These are phyloP conservation scores for Nemania sp. DNA, from an alignment of 2,329 filamentous ascomycete species.

Conservation along the genomic window DNA sequence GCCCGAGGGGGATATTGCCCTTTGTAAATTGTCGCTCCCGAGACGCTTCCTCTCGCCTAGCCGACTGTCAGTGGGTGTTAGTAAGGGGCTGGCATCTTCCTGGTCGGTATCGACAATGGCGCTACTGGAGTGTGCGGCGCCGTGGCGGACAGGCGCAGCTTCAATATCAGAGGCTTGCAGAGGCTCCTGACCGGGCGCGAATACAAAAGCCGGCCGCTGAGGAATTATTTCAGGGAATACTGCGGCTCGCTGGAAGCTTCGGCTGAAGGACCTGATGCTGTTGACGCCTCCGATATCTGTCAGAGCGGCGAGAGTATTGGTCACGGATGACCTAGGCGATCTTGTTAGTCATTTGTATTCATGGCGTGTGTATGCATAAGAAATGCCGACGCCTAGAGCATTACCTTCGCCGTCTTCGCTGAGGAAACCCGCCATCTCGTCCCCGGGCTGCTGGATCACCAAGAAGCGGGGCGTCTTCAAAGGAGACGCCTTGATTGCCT, in stretches of 20 bases:
- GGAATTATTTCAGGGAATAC: constrained; percentile 87
- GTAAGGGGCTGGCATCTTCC: constrained; percentile 35
- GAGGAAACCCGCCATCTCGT: constrained; percentile 40
- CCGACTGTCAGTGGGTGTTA: constrained; percentile 27
- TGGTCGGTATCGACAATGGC: constrained; percentile 34
- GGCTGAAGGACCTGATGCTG: constrained; percentile 90
- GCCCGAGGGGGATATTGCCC: constrained; percentile 37
- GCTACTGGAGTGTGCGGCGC: constrained; percentile 43
- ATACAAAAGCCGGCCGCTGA: constrained; percentile 74
- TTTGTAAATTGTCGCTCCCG: constrained; percentile 47
- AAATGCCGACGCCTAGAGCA: constrained; percentile 24
- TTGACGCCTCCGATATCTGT: constrained; percentile 86
- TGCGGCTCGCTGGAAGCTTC: constrained; percentile 89
- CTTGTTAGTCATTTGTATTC: constrained; percentile 7
- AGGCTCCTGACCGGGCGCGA: constrained; percentile 59
- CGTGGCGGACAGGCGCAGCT: constrained; percentile 50
- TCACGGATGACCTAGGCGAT: constrained; percentile 61
- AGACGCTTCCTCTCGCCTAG: constrained; percentile 52
- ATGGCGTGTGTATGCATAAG: background rate
- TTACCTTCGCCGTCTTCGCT: constrained; percentile 45
- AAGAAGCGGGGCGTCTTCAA: constrained; percentile 53
- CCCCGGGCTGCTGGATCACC: constrained; percentile 45
- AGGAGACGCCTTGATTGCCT: constrained; percentile 48
- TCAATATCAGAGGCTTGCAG: constrained; percentile 48
- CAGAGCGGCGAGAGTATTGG: constrained; percentile 59